Evolutionary conservation across 495 filamentous ascomycete genomes (phyloP), one percentile per base, ranked within the genome.

Genomic region (Penicillium subrubescens): DNA sequence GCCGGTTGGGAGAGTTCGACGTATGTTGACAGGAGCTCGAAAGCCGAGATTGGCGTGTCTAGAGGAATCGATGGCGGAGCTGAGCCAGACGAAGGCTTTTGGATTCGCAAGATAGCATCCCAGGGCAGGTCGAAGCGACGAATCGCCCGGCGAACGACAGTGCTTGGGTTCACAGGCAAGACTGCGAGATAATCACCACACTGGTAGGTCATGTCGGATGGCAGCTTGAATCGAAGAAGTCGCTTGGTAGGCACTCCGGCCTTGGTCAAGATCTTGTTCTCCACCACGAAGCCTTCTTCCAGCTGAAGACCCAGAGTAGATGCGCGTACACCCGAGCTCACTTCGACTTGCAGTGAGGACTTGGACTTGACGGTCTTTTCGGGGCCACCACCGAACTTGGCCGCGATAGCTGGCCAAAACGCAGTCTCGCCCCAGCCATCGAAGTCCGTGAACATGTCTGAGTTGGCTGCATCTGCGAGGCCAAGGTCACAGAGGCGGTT

Each of bases 151-250:
- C 79, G 75, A 35, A 92, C 82, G 15, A 75, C 86, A 34, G 82
- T 77, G 60, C 77, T 78, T 6, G 87, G 85, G 68, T 93, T 93
- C 17, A 90, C 77, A 0, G 91, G 90, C 2, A 92, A 76, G 11
- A 93, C 81, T 2, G 90, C 88, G 1, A 94, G 83, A 69, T 94
- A 93, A 67, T 94, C 91, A 44, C 91, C 91, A 19, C 87, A 83
- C 43, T 81, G 79, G 72, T 93, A 94, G 6, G 81, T 80, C 80
- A 88, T 85, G 35, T 85, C 89, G 7, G 76, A 79, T 0, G 90
- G 90, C 0, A 94, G 76, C 53, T 85, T 78, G 59, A 94, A 82
- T 60, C 87, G 85, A 31, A 93, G 73, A 68, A 91, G 84, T 35
- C 84, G 83, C 77, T 92, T 92, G 33, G 79, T 73, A 0, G 87